A percentile compares a stretch with the other conserved stretches of the same genome.
phyloP scores from a whole-genome alignment of 148 eudicot genomes.

The Agrostemma githago region DNA sequence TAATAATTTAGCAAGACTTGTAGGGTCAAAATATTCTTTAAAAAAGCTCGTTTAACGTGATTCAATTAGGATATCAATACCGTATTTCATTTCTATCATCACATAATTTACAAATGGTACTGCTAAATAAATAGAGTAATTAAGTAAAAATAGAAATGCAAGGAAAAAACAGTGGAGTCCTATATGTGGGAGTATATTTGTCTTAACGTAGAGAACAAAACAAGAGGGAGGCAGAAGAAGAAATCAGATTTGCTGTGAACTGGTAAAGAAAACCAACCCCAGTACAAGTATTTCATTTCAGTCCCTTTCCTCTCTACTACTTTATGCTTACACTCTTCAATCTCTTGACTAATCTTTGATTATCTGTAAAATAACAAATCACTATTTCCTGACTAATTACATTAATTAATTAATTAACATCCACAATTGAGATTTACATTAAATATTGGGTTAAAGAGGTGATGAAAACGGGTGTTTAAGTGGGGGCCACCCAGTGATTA shows the following conservation, averaged over 20 bases:
- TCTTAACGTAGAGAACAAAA: neutral
- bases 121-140: neutral
- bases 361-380: too few species aligned
- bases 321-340: neutral
- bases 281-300: neutral
- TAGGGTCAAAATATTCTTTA: too few species aligned
- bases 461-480: neutral
- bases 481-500: neutral
- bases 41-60: too few species aligned
- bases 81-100: too few species aligned
- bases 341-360: too few species aligned
- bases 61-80: too few species aligned
- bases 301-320: neutral
- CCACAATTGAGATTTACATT: neutral
- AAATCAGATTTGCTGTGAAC: conserved; percentile 20
- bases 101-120: too few species aligned
- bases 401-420: too few species aligned
- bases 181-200: neutral
- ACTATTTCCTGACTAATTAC: neutral
- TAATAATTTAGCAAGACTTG: too few species aligned
- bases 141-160: neutral
- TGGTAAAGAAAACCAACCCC: too few species aligned
- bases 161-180: conserved; percentile 6
- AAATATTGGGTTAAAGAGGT: neutral
- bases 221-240: neutral